These are phyloP conservation scores for Rhizophora apiculata DNA, from an alignment of 345 rosid genomes.

Conservation along the genomic window DNA sequence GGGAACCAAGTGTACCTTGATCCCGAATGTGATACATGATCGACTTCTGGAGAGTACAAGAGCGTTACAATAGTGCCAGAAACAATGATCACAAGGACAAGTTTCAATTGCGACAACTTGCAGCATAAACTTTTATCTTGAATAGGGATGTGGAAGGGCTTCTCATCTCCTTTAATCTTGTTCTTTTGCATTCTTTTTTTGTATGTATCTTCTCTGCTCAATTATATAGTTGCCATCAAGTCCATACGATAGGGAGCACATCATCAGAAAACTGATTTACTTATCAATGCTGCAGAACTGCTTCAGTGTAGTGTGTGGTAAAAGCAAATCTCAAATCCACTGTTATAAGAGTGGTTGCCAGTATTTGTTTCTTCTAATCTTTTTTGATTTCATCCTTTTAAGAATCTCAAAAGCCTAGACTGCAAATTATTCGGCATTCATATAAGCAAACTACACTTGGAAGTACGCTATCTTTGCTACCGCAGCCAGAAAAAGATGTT, in stretches of 20 bases:
- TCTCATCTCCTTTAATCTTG: constrained; percentile 24
- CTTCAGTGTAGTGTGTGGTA: too few species aligned
- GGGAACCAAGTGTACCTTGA: constrained; percentile 18
- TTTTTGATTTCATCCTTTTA: too few species aligned
- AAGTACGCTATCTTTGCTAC: too few species aligned
- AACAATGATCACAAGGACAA: constrained; percentile 16
- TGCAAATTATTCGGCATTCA: too few species aligned
- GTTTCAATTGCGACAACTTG: constrained; percentile 15
- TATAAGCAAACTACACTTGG: too few species aligned
- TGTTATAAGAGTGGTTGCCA: too few species aligned
- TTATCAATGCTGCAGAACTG: too few species aligned
- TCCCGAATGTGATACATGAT: constrained; percentile 21
- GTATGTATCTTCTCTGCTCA: constrained; percentile 26
- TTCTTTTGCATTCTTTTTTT: constrained; percentile 21
- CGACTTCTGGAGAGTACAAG: constrained; percentile 18
- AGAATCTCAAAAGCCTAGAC: too few species aligned
- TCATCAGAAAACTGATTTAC: too few species aligned
- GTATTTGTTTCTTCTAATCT: too few species aligned
- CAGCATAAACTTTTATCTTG: constrained; percentile 19
- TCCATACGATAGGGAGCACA: not conserved
- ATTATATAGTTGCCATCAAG: not conserved
- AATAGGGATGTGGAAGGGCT: constrained; percentile 15
- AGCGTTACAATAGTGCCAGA: constrained; percentile 18
- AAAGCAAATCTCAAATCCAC: too few species aligned
- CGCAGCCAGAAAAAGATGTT: too few species aligned